These are phyloP conservation scores for Backusella parvicylindrica DNA, from an alignment of 192 early-diverging fungal species.

Conservation along the genomic window DNA sequence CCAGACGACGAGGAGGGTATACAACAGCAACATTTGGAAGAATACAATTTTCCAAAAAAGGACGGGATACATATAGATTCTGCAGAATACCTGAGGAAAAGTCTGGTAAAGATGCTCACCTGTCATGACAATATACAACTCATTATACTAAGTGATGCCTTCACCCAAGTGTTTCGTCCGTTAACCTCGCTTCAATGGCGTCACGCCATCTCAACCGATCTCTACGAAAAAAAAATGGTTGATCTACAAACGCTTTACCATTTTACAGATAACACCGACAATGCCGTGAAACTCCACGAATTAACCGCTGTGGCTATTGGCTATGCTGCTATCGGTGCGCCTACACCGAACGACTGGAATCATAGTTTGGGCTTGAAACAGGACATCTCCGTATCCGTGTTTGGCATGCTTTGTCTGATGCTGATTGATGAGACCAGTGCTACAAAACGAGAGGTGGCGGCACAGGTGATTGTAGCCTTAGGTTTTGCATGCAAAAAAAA, in stretches of 20 bases:
- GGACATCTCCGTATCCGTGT: neutral
- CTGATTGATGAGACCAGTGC: neutral
- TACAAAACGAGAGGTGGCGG: neutral
- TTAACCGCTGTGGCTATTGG: conserved; percentile 3
- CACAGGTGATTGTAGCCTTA: conserved; percentile 11
- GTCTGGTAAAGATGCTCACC: neutral
- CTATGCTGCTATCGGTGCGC: neutral
- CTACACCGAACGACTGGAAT: neutral
- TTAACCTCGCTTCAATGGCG: neutral
- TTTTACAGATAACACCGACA: neutral
- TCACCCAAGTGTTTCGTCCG: neutral
- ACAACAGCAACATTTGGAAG: no score
- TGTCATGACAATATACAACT: neutral
- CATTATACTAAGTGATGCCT: neutral
- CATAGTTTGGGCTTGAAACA: neutral
- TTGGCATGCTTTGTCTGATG: conserved; percentile 17
- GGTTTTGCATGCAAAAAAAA: neutral
- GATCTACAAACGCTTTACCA: neutral
- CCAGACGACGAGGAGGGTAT: neutral
- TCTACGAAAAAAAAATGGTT: neutral
- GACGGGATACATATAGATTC: neutral
- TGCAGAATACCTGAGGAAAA: neutral
- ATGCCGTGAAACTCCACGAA: conserved; percentile 10
- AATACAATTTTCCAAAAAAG: neutral
- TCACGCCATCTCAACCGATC: neutral